phyloP scores from a whole-genome alignment of 257 asterid genomes.

The Nemophila menziesii region DNA sequence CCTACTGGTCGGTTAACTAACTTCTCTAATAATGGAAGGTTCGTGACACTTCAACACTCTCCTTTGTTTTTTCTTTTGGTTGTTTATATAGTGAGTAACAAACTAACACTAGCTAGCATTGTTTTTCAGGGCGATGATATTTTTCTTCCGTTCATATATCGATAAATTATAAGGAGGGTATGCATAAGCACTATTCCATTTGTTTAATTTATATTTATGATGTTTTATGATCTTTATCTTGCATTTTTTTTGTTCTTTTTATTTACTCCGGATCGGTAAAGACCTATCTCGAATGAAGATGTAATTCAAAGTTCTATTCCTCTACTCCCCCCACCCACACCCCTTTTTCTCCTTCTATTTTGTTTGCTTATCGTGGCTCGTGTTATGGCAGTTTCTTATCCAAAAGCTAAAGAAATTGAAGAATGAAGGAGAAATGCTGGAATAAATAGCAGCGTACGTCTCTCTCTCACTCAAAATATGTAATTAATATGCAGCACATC shows the following conservation, averaged over 20 bases:
- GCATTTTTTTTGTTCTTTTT: background rate
- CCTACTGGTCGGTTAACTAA: slow-evolving; percentile 45
- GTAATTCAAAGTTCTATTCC: slow-evolving; percentile 12
- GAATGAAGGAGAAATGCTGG: slow-evolving; percentile 43
- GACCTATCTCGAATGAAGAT: slow-evolving; percentile 36
- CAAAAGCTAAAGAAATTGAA: slow-evolving; percentile 41
- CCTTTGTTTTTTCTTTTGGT: background rate
- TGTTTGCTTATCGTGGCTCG: background rate
- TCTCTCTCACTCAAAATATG: no score
- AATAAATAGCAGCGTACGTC: slow-evolving; percentile 43
- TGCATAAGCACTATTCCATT: slow-evolving; percentile 9
- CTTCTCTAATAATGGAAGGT: slow-evolving; percentile 56
- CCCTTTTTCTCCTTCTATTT: background rate
- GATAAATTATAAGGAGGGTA: slow-evolving; percentile 51
- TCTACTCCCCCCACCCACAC: background rate
- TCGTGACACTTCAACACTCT: background rate
- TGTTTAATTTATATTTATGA: background rate
- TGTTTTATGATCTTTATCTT: background rate
- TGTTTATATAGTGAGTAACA: background rate
- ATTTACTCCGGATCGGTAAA: slow-evolving; percentile 11
- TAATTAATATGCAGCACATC: no score
- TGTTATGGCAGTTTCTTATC: slow-evolving; percentile 27
- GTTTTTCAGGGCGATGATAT: slow-evolving; percentile 50
- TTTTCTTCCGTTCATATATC: slow-evolving; percentile 42
- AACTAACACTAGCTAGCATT: background rate